These are phyloP conservation scores for Dothidotthia symphoricarpi DNA, from an alignment of 2,329 filamentous ascomycete genomes.

Conservation along the genomic window DNA sequence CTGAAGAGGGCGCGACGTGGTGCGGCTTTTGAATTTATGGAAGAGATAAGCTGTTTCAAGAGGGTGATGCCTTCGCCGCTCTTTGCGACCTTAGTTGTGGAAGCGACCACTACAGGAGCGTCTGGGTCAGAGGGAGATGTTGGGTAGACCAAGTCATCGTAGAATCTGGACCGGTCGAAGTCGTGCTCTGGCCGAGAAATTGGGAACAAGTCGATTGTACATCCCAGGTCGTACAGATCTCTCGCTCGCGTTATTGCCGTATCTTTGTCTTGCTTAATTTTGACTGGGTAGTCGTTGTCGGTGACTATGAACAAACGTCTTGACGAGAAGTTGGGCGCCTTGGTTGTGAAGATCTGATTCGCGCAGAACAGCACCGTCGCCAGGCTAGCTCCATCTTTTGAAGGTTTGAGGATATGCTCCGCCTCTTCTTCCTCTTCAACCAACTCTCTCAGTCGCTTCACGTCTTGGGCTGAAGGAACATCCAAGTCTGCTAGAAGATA, in stretches of 20 bases:
- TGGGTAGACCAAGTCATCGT: slow-evolving; percentile 92
- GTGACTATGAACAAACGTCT: slow-evolving; percentile 93
- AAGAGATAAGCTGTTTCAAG: slow-evolving; percentile 76
- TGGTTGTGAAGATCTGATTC: slow-evolving; percentile 94
- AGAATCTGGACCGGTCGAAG: slow-evolving; percentile 85
- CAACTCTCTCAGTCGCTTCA: slow-evolving; percentile 73
- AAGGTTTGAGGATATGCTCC: slow-evolving; percentile 66
- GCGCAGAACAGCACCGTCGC: slow-evolving; percentile 89
- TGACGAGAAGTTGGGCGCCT: slow-evolving; percentile 90
- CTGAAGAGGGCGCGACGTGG: slow-evolving; percentile 84
- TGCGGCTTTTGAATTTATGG: slow-evolving; percentile 86
- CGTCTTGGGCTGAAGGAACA: slow-evolving; percentile 80
- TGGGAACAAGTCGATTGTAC: slow-evolving; percentile 89
- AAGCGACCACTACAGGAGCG: slow-evolving; percentile 55
- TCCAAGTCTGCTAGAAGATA: slow-evolving; percentile 88
- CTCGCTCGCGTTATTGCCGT: slow-evolving; percentile 84
- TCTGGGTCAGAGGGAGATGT: slow-evolving; percentile 65
- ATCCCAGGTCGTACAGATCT: slow-evolving; percentile 90
- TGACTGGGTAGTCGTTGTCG: slow-evolving; percentile 79
- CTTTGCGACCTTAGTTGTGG: slow-evolving; percentile 61
- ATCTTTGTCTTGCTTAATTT: slow-evolving; percentile 69
- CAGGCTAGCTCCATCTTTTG: slow-evolving; percentile 72
- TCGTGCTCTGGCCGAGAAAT: slow-evolving; percentile 68
- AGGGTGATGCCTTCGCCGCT: slow-evolving; percentile 74
- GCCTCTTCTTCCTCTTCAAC: slow-evolving; percentile 76